Percentiles rank a stretch among this genome's conserved stretches.
These are phyloP conservation scores for Hsuehochloa calcarea DNA, from an alignment of 176 grass and related monocot species.

Conservation along the genomic window DNA sequence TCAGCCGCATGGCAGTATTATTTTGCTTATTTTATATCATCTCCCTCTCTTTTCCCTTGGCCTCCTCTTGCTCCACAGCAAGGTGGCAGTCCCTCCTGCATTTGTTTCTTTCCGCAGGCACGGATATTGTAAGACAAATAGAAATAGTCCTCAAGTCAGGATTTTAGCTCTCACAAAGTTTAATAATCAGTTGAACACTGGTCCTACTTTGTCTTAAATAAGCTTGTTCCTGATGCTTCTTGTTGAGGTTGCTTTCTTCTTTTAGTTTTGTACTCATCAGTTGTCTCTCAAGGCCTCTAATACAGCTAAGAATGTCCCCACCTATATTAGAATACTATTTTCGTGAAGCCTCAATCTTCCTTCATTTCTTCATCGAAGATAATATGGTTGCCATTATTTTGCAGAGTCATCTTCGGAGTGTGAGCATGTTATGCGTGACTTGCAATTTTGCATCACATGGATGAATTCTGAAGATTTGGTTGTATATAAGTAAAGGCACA, in stretches of 20 bases:
- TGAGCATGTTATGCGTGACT: conserved; percentile 4
- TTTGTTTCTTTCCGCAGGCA: background rate
- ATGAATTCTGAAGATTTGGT: conserved; percentile 14
- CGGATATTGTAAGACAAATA: background rate
- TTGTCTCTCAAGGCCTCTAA: background rate
- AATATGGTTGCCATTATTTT: conserved; percentile 19
- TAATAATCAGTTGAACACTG: background rate
- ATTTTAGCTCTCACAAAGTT: background rate
- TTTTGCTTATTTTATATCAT: background rate
- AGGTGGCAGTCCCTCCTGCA: background rate
- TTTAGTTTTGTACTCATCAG: background rate
- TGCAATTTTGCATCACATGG: conserved; percentile 10
- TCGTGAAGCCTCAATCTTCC: background rate
- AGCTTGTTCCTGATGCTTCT: background rate
- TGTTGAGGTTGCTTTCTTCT: conserved; percentile 5
- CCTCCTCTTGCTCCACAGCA: background rate
- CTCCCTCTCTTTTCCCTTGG: background rate
- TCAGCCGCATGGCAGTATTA: background rate
- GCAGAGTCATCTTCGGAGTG: conserved; percentile 1
- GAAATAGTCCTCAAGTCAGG: background rate
- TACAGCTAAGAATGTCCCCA: conserved; percentile 9
- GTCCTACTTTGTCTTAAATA: conserved; percentile 10
- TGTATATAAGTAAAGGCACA: conserved; percentile 9
- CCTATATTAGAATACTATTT: background rate
- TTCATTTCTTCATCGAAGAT: conserved; percentile 11